A percentile compares a stretch with the other conserved stretches of the same genome.
Evolutionary conservation across 306 rosid genomes (phyloP).

Genomic region (Herpetospermum pedunculosum): DNA sequence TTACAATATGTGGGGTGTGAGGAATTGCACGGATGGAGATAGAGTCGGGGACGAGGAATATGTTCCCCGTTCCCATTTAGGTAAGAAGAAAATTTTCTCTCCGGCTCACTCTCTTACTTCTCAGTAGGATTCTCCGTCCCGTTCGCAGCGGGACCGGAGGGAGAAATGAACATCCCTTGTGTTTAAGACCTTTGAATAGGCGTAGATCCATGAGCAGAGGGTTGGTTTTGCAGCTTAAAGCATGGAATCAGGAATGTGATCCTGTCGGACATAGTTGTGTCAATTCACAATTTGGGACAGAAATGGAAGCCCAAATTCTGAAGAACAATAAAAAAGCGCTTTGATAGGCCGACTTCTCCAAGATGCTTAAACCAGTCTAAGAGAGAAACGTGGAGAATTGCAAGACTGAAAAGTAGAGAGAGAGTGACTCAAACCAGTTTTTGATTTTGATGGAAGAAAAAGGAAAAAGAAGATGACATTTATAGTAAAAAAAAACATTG

Average conservation of each 20-base stretch:
- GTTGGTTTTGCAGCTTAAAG: neutral
- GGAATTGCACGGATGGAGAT: too few relatives aligned
- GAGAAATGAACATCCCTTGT: too few relatives aligned
- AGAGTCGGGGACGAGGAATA: too few relatives aligned
- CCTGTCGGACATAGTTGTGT: neutral
- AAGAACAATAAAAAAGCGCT: neutral
- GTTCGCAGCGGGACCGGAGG: too few relatives aligned
- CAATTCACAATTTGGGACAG: neutral
- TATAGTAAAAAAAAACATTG: neutral
- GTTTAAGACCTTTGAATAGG: too few relatives aligned
- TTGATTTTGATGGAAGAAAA: neutral
- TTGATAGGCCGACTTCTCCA: neutral
- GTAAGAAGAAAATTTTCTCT: too few relatives aligned
- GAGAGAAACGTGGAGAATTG: conserved; percentile 9
- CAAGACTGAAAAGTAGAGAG: neutral
- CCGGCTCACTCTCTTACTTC: too few relatives aligned
- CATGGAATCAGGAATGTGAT: neutral
- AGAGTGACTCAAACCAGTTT: neutral
- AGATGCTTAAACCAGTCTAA: neutral
- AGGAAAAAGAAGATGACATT: neutral
- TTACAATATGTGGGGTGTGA: too few relatives aligned
- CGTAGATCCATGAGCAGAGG: too few relatives aligned
- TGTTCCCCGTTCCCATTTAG: too few relatives aligned
- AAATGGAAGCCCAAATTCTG: neutral
- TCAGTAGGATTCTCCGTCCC: too few relatives aligned